Evolutionary conservation across 73 alveolate species (phyloP), one percentile per base, ranked within the genome.

Genomic region (Paramecium bursaria): DNA sequence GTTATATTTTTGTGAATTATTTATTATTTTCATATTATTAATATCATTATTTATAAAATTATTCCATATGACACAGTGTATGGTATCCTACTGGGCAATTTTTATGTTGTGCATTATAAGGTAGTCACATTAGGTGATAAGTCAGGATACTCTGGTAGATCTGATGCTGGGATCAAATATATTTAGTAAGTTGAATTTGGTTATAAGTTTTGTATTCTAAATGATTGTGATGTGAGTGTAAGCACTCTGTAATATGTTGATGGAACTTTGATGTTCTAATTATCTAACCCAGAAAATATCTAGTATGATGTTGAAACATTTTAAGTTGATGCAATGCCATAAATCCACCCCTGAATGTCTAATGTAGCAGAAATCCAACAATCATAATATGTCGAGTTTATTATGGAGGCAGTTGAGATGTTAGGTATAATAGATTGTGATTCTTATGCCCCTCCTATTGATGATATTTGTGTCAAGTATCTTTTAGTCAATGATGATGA

Each of bases 101-200:
- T 33, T n/a, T 39, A 7, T 1, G 82, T 67, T 35, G 82, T 17
- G 23, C 82, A 67, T 67, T 2, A 15, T 13, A 35, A 47, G 2
- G 33, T 14, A 25, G n/a, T 11, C 0, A 67, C 44, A 30, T 22
- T n/a, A 35, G 19, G 46, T 33, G 53, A 35, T 13, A 67, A 47
- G 21, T 67, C 82, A 1, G 82, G 82, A 39, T 67, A 67, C 21
- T 67, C 82, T 10, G 82, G 82, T 3, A 67, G 39, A 67, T 67
- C 82, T 67, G 82, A 67, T 4, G 82, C 82, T 39, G 82, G 14
- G 7, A 67, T 42, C 9, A 67, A 21, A 67, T 67, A 67, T 3
- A 67, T 67, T 4, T 44, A 35, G 44, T 67, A 67, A n/a, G 82
- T 67, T 19, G 15, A 7, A 35, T 67, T 67, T 67, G 82, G 82